phyloP scores from a whole-genome alignment of 75 land plant species.

The Sequoiadendron giganteum region DNA sequence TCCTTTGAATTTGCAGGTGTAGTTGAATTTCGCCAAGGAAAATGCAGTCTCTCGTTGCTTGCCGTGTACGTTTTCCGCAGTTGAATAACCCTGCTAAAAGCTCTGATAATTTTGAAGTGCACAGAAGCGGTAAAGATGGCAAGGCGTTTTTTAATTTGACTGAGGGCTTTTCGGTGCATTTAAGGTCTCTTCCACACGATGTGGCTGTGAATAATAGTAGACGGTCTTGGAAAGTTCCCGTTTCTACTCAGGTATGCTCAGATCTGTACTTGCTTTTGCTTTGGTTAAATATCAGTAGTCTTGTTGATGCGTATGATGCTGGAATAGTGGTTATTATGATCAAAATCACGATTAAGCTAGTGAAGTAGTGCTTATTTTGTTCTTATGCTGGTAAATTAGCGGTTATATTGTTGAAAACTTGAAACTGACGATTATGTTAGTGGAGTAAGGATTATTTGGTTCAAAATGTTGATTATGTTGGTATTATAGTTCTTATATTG shows the following conservation, averaged over 20 bases:
- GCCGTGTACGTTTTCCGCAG: background rate
- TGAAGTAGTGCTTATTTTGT: background rate
- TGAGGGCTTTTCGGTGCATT: background rate
- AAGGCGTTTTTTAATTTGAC: background rate
- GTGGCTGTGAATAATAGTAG: background rate
- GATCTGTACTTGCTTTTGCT: background rate
- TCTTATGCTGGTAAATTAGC: background rate
- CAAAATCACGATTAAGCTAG: background rate
- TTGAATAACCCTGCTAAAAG: background rate
- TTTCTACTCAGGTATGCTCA: slow-evolving; percentile 4
- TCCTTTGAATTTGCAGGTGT: background rate
- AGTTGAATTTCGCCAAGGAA: background rate
- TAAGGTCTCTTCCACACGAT: background rate
- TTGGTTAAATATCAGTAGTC: background rate
- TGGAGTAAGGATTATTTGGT: background rate
- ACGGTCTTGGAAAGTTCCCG: background rate
- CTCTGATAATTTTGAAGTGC: background rate
- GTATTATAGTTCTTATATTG: background rate
- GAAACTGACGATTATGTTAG: background rate
- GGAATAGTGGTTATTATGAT: background rate
- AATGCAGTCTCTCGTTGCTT: background rate
- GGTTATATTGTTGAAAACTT: background rate
- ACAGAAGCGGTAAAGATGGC: background rate
- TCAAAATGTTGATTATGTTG: background rate
- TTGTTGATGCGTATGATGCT: background rate